Evolutionary conservation across 2,329 filamentous ascomycete genomes (phyloP), one percentile per base, ranked within the genome.

Genomic region (Scleromitrula shiraiana): DNA sequence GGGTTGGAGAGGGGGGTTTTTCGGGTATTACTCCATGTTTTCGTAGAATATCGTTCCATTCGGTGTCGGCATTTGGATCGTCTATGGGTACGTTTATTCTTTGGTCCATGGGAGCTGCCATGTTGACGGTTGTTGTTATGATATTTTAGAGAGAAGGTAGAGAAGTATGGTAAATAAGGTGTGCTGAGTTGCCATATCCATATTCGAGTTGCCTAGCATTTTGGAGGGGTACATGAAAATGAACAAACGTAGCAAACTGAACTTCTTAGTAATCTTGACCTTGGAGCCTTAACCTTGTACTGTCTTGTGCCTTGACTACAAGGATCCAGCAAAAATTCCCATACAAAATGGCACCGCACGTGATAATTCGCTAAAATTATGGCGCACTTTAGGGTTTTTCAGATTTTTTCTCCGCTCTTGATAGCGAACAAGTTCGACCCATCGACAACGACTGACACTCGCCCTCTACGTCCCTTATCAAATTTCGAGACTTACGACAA

Each of bases 41-140:
- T 59, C 93, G 87, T 50, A 98, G 82, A 62, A 98, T 98, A 59
- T 98, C 93, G 66, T 98, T 98, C 93, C 93, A 98, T 83, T 98
- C 93, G 54, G 93, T 98, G 65, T 98, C 93, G 54, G 89, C 93
- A 64, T 97, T 95, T 26, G 91, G 91, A 64, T 97, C 84, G 64
- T 95, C 88, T 57, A 98, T 85, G 37, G 90, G 89, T 51, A 98
- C 93, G 61, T 75, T 75, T 57, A 84, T 81, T 39, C 80, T 72
- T 61, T 84, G 77, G 46, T 84, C 80, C 56, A 68, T 61, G 29
- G 80, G 79, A 26, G 78, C 77, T 15, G 78, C 77, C 80, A 83
- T 83, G 10, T 46, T 52, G 54, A 35, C 20, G 19, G 38, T 19
- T 8, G 8, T 20, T 41, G 22, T 7, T 27, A 3, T 9, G 22